Conservation (phyloP, 768 basidiomycete genomes). For the Cantharellus cinnabarinus region DNA sequence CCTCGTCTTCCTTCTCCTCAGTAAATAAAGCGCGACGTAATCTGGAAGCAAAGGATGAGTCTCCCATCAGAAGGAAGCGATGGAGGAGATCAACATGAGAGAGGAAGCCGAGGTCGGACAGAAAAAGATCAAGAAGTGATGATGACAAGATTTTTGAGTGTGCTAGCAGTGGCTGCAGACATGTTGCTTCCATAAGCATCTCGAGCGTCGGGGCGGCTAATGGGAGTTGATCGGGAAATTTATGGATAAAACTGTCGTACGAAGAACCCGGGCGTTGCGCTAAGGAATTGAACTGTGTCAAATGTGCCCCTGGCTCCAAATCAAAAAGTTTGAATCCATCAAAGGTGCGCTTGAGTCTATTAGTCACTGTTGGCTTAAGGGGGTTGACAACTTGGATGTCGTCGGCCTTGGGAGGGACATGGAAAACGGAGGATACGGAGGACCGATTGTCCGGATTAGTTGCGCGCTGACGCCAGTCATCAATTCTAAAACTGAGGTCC, state of each 20-base stretch:
- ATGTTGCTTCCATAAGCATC: slow-evolving; percentile 34
- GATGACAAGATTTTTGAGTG: slow-evolving; percentile 46
- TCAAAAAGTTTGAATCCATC: slow-evolving; percentile 37
- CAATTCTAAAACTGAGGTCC: background rate
- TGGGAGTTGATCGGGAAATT: slow-evolving; percentile 41
- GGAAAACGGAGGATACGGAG: background rate
- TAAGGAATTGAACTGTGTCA: too few species aligned
- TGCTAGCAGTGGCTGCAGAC: slow-evolving; percentile 37
- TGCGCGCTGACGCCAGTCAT: background rate
- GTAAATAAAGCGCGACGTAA: slow-evolving; percentile 59
- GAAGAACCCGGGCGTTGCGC: slow-evolving; percentile 1
- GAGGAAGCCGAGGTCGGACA: slow-evolving; percentile 58
- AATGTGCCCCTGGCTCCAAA: slow-evolving; percentile 35
- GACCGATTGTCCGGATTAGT: background rate
- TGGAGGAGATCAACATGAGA: slow-evolving; percentile 27
- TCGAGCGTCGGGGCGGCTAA: slow-evolving; percentile 40
- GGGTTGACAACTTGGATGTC: background rate
- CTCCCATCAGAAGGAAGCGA: slow-evolving; percentile 15
- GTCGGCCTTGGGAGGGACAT: slow-evolving; percentile 2
- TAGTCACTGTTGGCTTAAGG: background rate
- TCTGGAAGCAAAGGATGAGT: slow-evolving; percentile 37
- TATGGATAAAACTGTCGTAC: slow-evolving; percentile 24
- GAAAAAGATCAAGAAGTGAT: slow-evolving; percentile 44
- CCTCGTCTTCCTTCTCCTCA: slow-evolving; percentile 27
- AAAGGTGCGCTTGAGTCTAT: slow-evolving; percentile 20